phyloP scores from a whole-genome alignment of 768 basidiomycete species.

The Leccinum barrowsii region DNA sequence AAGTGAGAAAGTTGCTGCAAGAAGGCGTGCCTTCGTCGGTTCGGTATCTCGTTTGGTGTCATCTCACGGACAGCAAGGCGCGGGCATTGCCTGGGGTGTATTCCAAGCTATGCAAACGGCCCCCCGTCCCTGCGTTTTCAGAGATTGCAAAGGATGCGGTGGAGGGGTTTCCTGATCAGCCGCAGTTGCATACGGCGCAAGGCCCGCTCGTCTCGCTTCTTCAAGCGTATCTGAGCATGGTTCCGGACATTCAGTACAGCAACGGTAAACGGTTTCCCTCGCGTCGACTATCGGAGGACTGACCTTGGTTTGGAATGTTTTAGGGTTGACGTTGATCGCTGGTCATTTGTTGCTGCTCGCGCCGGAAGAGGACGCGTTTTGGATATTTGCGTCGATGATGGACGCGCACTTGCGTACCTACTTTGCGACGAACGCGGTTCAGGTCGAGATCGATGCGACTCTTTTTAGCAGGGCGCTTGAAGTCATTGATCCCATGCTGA shows the following conservation, averaged over 20 bases:
- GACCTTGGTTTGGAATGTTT: not conserved
- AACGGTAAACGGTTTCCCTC: slow-evolving; percentile 41
- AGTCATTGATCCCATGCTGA: slow-evolving; percentile 49
- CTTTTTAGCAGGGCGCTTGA: slow-evolving; percentile 73
- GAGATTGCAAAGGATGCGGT: slow-evolving; percentile 61
- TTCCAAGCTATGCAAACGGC: slow-evolving; percentile 54
- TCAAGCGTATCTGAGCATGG: slow-evolving; percentile 81
- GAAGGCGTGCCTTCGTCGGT: slow-evolving; percentile 85
- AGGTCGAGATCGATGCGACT: slow-evolving; percentile 73
- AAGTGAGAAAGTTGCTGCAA: slow-evolving; percentile 65
- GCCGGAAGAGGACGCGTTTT: slow-evolving; percentile 87
- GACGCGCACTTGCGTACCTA: slow-evolving; percentile 78
- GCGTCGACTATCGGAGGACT: not conserved
- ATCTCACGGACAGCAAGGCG: slow-evolving; percentile 73
- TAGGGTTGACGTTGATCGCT: slow-evolving; percentile 67
- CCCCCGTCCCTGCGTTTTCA: slow-evolving; percentile 42
- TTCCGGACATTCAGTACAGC: slow-evolving; percentile 72
- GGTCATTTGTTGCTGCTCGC: slow-evolving; percentile 71
- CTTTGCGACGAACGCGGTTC: slow-evolving; percentile 56
- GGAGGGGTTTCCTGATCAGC: slow-evolving; percentile 52
- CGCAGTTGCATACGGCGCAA: slow-evolving; percentile 53
- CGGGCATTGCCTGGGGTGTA: slow-evolving; percentile 69
- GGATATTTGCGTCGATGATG: slow-evolving; percentile 88
- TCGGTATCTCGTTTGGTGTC: slow-evolving; percentile 80
- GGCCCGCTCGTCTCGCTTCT: slow-evolving; percentile 55